Base-by-base conservation (phyloP, 139 green algal species). In the Auxenochlorella pyrenoidosa region DNA sequence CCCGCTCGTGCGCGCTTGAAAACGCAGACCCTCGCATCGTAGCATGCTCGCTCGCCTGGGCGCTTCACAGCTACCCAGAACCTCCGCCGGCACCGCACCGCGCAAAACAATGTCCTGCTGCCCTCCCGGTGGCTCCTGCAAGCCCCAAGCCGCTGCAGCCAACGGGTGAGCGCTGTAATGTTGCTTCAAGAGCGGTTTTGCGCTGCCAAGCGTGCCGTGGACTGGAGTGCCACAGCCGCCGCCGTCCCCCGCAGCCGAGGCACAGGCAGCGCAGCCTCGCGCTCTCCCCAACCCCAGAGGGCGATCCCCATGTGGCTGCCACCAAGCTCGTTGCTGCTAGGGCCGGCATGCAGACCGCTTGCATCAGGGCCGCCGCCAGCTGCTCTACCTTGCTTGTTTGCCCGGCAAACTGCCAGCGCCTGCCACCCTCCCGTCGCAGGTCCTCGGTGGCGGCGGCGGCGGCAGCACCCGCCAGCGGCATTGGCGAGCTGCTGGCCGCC, bases 401-500 rank as follows among this genome's bases (percentile, higher is more conserved):
- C n/a, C n/a, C n/a, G n/a, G 5, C 26, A 28, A 0, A 8, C 13
- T 59, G 38, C 26, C 22, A 5, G 18, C 40, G 73, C 40, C 63
- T 34, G 41, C 36, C 73, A 24, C 75, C 43, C 18, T 43, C 43
- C 28, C 24, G 43, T 21, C 5, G 78, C 78, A 47, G 63, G 28
- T 34, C 63, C 38, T 22, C 51, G 34, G n/a, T 10, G 16, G 30
- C 51, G 1, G 72, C 40, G 6, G 40, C 70, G 15, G 43, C 41
- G 26, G 34, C 51, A 6, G 51, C 38, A 12, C 28, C 54, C 43
- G 6, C 51, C n/a, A 28, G 43, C 32, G 59, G 59, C 59, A 85
- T 85, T 0, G 18, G 76, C 22, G 84, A 89, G 66, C 78, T 91
- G 30, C 85, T 83, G 38, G 54, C 43, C 0, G 88, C 89, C 24